These are phyloP conservation scores for Aspergillus tanneri DNA, from an alignment of 2,329 filamentous ascomycete species.

Conservation along the genomic window DNA sequence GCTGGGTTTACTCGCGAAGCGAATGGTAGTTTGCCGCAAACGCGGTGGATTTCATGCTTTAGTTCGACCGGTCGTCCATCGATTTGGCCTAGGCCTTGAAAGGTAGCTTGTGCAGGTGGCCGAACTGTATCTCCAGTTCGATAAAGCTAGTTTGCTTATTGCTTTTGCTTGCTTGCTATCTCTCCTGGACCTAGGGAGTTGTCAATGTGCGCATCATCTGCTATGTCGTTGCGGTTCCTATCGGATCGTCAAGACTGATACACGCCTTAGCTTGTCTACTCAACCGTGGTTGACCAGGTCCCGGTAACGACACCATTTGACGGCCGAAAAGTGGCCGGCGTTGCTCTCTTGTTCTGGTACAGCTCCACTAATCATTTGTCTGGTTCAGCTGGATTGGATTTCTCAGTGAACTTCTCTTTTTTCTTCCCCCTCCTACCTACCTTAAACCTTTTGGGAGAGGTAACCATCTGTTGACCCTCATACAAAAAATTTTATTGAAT, in stretches of 20 bases:
- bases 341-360: conserved; percentile 20
- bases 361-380: conserved; percentile 23
- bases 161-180: conserved; percentile 6
- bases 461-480: conserved; percentile 7
- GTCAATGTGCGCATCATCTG: conserved; percentile 37
- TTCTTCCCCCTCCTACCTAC: not conserved
- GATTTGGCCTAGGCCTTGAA: conserved; percentile 21
- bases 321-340: conserved; percentile 22
- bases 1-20: conserved; percentile 23
- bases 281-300: conserved; percentile 33
- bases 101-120: conserved; percentile 26
- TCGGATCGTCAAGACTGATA: conserved; percentile 33
- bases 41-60: conserved; percentile 27
- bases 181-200: conserved; percentile 10
- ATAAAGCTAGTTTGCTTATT: not conserved
- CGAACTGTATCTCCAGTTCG: conserved; percentile 21
- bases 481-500: conserved; percentile 1
- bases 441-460: not conserved
- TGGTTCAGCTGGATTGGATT: conserved; percentile 19
- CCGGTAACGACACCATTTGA: conserved; percentile 23
- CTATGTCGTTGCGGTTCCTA: conserved; percentile 28
- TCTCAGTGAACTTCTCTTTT: conserved; percentile 7
- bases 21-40: conserved; percentile 26
- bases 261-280: conserved; percentile 24
- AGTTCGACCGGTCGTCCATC: conserved; percentile 24